Evolutionary conservation across 2,329 filamentous ascomycete genomes (phyloP).

Genomic region (Sclerotinia sclerotiorum): DNA sequence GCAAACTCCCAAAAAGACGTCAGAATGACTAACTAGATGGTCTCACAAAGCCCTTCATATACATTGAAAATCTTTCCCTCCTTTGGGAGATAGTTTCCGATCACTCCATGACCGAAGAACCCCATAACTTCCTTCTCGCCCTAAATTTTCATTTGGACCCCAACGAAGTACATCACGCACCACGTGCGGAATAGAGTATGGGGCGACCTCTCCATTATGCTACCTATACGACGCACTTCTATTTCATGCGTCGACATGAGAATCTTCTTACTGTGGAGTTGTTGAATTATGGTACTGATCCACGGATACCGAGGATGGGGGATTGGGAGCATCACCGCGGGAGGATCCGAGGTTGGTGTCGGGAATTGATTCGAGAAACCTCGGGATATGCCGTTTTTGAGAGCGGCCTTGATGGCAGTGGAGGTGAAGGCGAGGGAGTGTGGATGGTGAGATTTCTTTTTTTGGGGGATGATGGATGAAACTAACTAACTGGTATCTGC

Average conservation of each 20-base stretch:
- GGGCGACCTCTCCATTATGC: neutral
- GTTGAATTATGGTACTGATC: conserved; percentile 15
- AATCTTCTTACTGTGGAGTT: neutral
- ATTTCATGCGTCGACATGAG: conserved; percentile 2
- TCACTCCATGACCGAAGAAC: neutral
- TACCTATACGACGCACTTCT: neutral
- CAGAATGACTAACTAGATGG: neutral
- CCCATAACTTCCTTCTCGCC: neutral
- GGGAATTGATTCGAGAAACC: neutral
- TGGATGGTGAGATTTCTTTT: neutral
- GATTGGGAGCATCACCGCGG: neutral
- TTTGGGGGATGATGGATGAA: neutral
- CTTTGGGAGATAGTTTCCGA: neutral
- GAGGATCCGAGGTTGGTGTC: neutral
- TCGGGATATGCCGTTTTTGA: neutral
- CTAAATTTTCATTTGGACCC: neutral
- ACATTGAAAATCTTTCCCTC: neutral
- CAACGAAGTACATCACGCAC: neutral
- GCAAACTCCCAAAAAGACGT: neutral
- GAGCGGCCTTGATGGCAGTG: too few species aligned
- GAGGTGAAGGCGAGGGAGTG: neutral
- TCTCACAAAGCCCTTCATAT: neutral
- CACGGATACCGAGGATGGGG: neutral
- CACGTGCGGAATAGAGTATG: neutral
- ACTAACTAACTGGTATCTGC: neutral